Conservation (phyloP, 2,329 filamentous ascomycete genomes). For the Peltaster fructicola region DNA sequence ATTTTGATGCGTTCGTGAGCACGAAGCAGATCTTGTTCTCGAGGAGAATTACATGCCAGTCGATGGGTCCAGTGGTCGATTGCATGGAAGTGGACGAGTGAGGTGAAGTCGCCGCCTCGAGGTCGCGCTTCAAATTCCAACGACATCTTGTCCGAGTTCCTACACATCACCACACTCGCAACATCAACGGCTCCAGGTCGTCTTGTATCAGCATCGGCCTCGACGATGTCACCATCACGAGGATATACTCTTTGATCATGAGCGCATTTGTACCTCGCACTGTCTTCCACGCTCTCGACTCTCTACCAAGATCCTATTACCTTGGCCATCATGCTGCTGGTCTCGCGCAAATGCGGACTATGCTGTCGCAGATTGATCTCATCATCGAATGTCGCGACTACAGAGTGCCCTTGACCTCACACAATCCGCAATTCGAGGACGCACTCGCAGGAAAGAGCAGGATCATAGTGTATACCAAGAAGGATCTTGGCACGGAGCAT, state of each 20-base stretch:
- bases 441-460: constrained; percentile 54
- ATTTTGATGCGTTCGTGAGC: no score
- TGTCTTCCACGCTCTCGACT: constrained; percentile 53
- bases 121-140: no score
- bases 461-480: constrained; percentile 80
- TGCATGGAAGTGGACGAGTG: no score
- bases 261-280: constrained; percentile 53
- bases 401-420: constrained; percentile 71
- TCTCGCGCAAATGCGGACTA: constrained; percentile 62
- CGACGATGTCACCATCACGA: constrained; percentile 2
- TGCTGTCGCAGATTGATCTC: constrained; percentile 65
- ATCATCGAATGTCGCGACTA: constrained; percentile 92
- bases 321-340: constrained; percentile 81
- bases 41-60: no score
- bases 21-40: no score
- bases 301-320: constrained; percentile 79
- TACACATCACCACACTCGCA: no score
- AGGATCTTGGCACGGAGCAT: constrained; percentile 68
- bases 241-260: constrained; percentile 10
- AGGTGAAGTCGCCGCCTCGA: no score
- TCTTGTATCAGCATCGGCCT: no score
- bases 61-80: no score
- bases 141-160: no score
- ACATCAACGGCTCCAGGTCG: no score
- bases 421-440: constrained; percentile 77